These are phyloP conservation scores for Aspergillus brasiliensis DNA, from an alignment of 2,329 filamentous ascomycete genomes.

Conservation along the genomic window DNA sequence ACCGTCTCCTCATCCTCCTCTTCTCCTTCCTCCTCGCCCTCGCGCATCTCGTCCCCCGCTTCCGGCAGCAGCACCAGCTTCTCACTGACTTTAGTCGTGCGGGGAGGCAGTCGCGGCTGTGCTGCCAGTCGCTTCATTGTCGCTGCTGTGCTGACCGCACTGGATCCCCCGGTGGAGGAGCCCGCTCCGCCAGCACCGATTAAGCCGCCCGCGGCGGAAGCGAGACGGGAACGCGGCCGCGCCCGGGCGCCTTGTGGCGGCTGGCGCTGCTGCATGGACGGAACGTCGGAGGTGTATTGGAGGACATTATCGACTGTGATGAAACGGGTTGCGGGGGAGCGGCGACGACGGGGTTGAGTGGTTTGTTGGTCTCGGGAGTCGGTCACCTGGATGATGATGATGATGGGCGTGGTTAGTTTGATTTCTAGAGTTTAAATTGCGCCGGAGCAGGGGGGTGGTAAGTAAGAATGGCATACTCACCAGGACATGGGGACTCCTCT, in stretches of 20 bases:
- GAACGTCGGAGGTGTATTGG: conserved; percentile 90
- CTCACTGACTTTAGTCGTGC: conserved; percentile 92
- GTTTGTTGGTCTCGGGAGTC: conserved; percentile 47
- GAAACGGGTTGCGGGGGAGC: conserved; percentile 63
- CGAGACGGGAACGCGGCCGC: conserved; percentile 36
- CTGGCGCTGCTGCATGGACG: conserved; percentile 83
- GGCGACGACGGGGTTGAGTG: conserved; percentile 30
- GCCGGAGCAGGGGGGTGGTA: conserved; percentile 3
- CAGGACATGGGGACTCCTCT: conserved; percentile 49
- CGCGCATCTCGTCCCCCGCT: conserved; percentile 10
- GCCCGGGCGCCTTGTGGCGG: conserved; percentile 51
- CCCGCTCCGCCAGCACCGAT: conserved; percentile 47
- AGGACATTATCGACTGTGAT: conserved; percentile 93
- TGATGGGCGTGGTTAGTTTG: not conserved
- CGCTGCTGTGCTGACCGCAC: conserved; percentile 53
- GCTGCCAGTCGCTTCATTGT: conserved; percentile 59
- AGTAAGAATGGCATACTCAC: conserved; percentile 29
- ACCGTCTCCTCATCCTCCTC: conserved; percentile 28
- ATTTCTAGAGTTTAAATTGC: not conserved
- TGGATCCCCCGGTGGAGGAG: conserved; percentile 29
- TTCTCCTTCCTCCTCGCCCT: conserved; percentile 21
- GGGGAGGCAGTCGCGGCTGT: conserved; percentile 68
- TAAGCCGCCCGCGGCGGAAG: conserved; percentile 32
- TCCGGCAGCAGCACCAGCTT: conserved; percentile 87
- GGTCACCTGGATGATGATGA: conserved; percentile 38